Conservation (phyloP, 495 filamentous ascomycete genomes). For the Cladorrhinum samala region DNA sequence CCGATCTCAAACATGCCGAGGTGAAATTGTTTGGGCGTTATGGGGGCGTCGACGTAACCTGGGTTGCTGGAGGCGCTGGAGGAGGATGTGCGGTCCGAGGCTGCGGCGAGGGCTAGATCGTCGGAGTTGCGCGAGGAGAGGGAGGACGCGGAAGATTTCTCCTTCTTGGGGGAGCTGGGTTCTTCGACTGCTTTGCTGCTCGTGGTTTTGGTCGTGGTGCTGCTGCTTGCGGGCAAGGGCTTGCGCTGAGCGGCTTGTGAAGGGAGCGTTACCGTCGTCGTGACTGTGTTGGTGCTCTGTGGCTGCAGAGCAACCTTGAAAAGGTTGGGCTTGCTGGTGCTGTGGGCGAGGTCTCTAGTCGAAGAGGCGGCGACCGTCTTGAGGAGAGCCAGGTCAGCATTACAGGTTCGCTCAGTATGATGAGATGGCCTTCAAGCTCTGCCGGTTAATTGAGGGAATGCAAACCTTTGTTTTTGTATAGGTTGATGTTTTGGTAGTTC, state of each 20-base stretch:
- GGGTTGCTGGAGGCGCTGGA: slow-evolving; percentile 5
- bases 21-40: slow-evolving; percentile 67
- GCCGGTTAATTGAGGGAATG: not conserved
- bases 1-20: slow-evolving; percentile 99
- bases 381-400: no score
- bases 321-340: slow-evolving; percentile 60
- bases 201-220: slow-evolving; percentile 35
- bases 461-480: slow-evolving; percentile 66
- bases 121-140: slow-evolving; percentile 36
- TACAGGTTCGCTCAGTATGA: no score
- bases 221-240: slow-evolving; percentile 5
- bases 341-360: slow-evolving; percentile 47
- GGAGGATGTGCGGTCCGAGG: slow-evolving; percentile 46
- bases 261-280: slow-evolving; percentile 56
- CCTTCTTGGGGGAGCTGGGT: slow-evolving; percentile 22
- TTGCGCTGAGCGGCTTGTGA: slow-evolving; percentile 59
- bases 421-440: no score
- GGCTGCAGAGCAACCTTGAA: slow-evolving; percentile 80
- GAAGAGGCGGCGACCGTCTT: slow-evolving; percentile 49
- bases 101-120: slow-evolving; percentile 31
- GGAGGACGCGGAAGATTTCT: slow-evolving; percentile 15
- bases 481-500: slow-evolving; percentile 34
- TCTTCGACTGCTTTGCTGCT: slow-evolving; percentile 25
- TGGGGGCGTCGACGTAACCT: slow-evolving; percentile 50
- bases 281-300: slow-evolving; percentile 45